These are phyloP conservation scores for Pseudogymnoascus sp. DNA, from an alignment of 2,329 filamentous ascomycete species.

Conservation along the genomic window DNA sequence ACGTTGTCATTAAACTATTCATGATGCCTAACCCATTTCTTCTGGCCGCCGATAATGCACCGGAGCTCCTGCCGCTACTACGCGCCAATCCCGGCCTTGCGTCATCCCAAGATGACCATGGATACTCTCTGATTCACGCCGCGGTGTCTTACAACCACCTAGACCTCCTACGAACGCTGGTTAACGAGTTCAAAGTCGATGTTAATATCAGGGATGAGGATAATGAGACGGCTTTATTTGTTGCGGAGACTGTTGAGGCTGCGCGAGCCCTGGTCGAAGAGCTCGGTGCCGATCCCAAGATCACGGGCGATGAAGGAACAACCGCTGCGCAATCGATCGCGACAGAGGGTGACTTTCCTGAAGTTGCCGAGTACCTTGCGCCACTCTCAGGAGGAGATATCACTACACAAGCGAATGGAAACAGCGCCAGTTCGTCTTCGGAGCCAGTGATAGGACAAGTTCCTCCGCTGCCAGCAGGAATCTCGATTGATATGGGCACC, in stretches of 20 bases:
- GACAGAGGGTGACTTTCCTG: conserved; percentile 68
- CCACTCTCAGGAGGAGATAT: conserved; percentile 28
- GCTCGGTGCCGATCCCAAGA: conserved; percentile 58
- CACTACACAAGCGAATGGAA: conserved; percentile 25
- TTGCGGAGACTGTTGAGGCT: conserved; percentile 72
- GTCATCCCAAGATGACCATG: conserved; percentile 74
- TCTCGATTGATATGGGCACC: conserved; percentile 70
- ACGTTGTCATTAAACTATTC: conserved; percentile 8
- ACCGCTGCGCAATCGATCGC: conserved; percentile 76
- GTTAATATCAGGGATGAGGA: conserved; percentile 84
- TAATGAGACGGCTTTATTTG: conserved; percentile 87
- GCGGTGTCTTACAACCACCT: conserved; percentile 87
- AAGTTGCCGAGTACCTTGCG: conserved; percentile 59
- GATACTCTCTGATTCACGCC: conserved; percentile 90
- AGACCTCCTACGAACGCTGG: conserved; percentile 66
- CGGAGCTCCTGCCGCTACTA: conserved; percentile 66
- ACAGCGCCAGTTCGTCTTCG: conserved; percentile 10
- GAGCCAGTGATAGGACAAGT: conserved; percentile 28
- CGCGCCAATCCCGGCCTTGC: conserved; percentile 68
- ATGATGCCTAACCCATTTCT: conserved; percentile 55
- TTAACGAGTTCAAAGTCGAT: conserved; percentile 69
- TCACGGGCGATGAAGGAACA: conserved; percentile 65
- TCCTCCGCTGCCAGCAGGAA: conserved; percentile 63
- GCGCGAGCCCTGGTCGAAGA: conserved; percentile 78
- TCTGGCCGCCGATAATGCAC: conserved; percentile 74